These are phyloP conservation scores for Solanum gracilifrons DNA, from an alignment of 257 asterid species.

Conservation along the genomic window DNA sequence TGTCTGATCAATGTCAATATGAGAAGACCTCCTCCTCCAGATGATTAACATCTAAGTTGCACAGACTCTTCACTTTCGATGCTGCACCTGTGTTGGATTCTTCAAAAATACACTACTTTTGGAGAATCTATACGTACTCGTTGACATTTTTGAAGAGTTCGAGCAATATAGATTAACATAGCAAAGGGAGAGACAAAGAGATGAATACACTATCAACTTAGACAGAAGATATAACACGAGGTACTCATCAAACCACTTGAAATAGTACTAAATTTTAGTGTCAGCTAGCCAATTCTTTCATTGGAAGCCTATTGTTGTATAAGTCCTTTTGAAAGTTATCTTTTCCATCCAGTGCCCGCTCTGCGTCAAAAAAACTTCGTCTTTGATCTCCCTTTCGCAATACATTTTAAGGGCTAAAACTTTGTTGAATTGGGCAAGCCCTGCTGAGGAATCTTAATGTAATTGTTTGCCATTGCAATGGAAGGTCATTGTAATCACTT, in stretches of 20 bases:
- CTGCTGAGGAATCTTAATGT: not conserved
- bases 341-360: not conserved
- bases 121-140: not conserved
- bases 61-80: not conserved
- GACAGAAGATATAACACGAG: not conserved
- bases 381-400: not conserved
- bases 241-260: not conserved
- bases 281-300: not conserved
- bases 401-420: not conserved
- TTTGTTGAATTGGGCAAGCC: not conserved
- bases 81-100: not conserved
- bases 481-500: not conserved
- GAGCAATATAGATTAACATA: not conserved
- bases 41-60: not conserved
- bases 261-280: not conserved
- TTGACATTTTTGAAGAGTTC: not conserved
- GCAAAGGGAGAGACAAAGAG: not conserved
- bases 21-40: constrained; percentile 7
- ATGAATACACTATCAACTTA: not conserved
- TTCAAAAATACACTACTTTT: not conserved
- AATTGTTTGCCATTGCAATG: not conserved
- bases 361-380: not conserved
- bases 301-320: not conserved
- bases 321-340: not conserved
- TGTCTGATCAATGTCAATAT: constrained; percentile 26